Base-by-base conservation (phyloP, 2,329 filamentous ascomycete species). In the Neofusicoccum sp. region DNA sequence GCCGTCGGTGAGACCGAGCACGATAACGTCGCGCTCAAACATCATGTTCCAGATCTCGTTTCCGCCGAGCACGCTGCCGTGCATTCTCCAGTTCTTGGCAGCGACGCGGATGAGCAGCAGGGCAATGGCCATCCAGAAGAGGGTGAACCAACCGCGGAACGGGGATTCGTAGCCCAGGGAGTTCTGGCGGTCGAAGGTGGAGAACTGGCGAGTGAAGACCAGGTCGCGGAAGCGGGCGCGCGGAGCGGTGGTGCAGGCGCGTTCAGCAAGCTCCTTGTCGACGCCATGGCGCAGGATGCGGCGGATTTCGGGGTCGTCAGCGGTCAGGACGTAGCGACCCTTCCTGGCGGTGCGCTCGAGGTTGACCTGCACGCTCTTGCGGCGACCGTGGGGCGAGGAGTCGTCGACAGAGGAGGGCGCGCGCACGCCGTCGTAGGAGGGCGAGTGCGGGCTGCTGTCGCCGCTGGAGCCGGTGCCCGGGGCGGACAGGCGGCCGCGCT, bases 71-170 rank as follows among this genome's bases (percentile, higher is more conserved):
- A 87, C 80, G 60, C 81, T 89, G 34, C 89, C 89, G 65, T 88
- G 82, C n/a, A 79, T 77, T 63, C 81, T 80, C 80, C 86, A 91
- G 68, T 92, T 93, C 41, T 84, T 80, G 33, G 84, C 84, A 0
- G 82, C 87, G 49, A 90, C 85, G 69, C 86, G 86, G 34, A 89
- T 68, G 61, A 91, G 82, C 66, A 89, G 82, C 44, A 92, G 71
- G 6, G 83, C 81, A 63, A 91, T 85, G 7, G 82, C 81, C 48
- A 91, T 82, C 89, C 90, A 93, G 72, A 91, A 91, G 0, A 93
- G 78, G 0, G 87, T 89, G 68, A 90, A 92, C 76, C 93, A 93
- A 31, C 90, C 90, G 70, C 89, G 85, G 67, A 92, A 93, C 0
- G 87, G 86, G 43, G 86, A 90, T 49, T 87, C 85, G 3, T 83